Conservation (phyloP, 1,139 yeast species). For the Geotrichum reessii region DNA sequence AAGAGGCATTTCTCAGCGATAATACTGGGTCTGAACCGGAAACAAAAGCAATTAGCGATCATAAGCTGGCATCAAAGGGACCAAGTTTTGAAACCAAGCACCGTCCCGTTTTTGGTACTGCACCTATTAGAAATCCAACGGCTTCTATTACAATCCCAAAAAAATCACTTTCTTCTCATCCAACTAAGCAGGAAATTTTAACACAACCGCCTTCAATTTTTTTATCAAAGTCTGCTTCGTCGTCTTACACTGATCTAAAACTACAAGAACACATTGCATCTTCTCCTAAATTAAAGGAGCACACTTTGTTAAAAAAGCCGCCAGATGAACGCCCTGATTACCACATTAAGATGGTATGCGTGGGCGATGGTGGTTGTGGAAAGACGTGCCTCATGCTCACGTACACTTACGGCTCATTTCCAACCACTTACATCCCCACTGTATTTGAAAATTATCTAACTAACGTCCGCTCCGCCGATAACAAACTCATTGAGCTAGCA, state of each 20-base stretch:
- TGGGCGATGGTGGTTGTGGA: conserved; percentile 95
- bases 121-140: conserved; percentile 6
- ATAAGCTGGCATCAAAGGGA: background rate
- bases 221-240: background rate
- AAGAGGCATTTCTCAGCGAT: background rate
- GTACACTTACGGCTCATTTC: conserved; percentile 75
- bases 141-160: background rate
- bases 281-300: background rate
- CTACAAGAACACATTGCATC: background rate
- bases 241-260: background rate
- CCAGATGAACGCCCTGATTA: conserved; percentile 21
- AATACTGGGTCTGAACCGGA: background rate
- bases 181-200: background rate
- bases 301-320: background rate
- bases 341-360: conserved; percentile 51
- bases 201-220: background rate
- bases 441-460: conserved; percentile 82
- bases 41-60: background rate
- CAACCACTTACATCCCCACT: conserved; percentile 75
- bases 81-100: conserved; percentile 6
- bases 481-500: conserved; percentile 61
- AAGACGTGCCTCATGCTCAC: conserved; percentile 80
- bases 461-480: conserved; percentile 51
- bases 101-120: background rate
- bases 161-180: background rate